phyloP scores from a whole-genome alignment of 169 alveolate species.

The Plasmodium cynomolgi region DNA sequence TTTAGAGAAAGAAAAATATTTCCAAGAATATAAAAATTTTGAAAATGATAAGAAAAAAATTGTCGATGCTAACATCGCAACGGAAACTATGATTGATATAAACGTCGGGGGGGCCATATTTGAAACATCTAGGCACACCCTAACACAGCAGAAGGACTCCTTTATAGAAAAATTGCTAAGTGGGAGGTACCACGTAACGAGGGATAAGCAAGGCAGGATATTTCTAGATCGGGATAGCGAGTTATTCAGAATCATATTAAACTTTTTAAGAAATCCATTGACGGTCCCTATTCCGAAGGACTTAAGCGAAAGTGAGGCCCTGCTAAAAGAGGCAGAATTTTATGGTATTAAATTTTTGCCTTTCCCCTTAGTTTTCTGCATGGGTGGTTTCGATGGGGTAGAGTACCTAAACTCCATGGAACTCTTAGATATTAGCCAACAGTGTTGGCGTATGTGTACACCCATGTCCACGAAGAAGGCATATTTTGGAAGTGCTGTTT shows the following conservation, averaged over 20 bases:
- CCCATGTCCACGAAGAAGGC: constrained; percentile 90
- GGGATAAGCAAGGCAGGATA: constrained; percentile 89
- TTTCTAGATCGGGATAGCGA: constrained; percentile 91
- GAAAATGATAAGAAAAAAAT: constrained; percentile 86
- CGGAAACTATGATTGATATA: constrained; percentile 89
- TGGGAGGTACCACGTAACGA: constrained; percentile 87
- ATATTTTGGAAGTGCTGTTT: constrained; percentile 86
- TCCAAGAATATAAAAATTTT: constrained; percentile 81
- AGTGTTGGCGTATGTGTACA: constrained; percentile 90
- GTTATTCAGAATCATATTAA: constrained; percentile 85
- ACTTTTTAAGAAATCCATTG: constrained; percentile 88
- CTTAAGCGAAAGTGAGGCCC: constrained; percentile 84
- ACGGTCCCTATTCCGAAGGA: constrained; percentile 87
- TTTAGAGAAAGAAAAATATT: constrained; percentile 82
- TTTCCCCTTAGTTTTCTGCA: constrained; percentile 85
- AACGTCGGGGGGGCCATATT: constrained; percentile 91
- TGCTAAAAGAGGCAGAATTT: constrained; percentile 87
- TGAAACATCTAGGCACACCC: constrained; percentile 90
- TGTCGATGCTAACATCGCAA: constrained; percentile 86
- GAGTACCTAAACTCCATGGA: constrained; percentile 87
- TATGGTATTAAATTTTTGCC: constrained; percentile 89
- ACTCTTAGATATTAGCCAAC: constrained; percentile 87
- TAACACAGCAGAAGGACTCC: constrained; percentile 85
- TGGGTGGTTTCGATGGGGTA: constrained; percentile 89
- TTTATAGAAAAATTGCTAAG: constrained; percentile 85